These are phyloP conservation scores for Chrysosporium queenslandicum DNA, from an alignment of 2,329 filamentous ascomycete genomes.

Conservation along the genomic window DNA sequence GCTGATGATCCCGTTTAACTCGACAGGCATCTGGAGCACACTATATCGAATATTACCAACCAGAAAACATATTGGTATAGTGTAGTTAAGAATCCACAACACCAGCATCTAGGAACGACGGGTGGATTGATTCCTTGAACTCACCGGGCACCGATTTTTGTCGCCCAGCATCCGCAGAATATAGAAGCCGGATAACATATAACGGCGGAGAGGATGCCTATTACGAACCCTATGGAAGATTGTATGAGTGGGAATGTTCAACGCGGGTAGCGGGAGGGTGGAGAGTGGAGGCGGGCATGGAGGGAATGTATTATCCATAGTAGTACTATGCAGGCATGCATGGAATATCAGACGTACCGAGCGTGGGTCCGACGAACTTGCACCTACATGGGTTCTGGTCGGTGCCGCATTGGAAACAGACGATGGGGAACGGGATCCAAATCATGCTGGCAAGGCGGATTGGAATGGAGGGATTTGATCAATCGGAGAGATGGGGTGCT, in stretches of 20 bases:
- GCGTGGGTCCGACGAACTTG: conserved; percentile 47
- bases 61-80: not conserved
- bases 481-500: not conserved
- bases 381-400: conserved; percentile 50
- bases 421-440: conserved; percentile 40
- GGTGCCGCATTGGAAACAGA: conserved; percentile 48
- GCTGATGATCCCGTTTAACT: conserved; percentile 42
- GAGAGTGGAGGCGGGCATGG: too few species aligned
- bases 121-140: too few species aligned
- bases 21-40: conserved; percentile 44
- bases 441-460: conserved; percentile 15
- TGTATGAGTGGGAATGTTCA: too few species aligned
- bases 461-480: not conserved
- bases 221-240: conserved; percentile 31
- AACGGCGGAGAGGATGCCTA: conserved; percentile 43
- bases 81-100: too few species aligned
- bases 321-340: too few species aligned
- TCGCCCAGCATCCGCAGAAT: conserved; percentile 48
- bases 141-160: conserved; percentile 46
- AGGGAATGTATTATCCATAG: not conserved
- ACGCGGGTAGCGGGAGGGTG: too few species aligned
- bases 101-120: too few species aligned
- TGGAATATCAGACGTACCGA: conserved; percentile 38
- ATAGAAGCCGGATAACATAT: conserved; percentile 48
- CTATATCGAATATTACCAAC: conserved; percentile 26